phyloP scores from a whole-genome alignment of 1,139 yeast species.

The Diutina pseudorugosa region DNA sequence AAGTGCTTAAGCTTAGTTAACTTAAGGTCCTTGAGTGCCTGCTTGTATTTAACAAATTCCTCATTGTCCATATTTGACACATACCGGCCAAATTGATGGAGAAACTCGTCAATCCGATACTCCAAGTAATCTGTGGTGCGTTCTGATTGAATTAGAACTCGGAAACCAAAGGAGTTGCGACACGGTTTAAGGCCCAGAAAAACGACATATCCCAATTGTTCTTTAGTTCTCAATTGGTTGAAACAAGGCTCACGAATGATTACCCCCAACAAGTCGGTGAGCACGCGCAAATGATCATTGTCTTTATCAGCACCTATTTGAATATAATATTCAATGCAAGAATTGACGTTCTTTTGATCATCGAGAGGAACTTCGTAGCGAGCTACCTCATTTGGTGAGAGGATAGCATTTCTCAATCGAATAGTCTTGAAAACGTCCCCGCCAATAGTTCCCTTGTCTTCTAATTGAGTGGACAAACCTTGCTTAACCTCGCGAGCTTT shows the following conservation, averaged over 20 bases:
- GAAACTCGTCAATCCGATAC: conserved; percentile 61
- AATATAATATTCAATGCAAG: conserved; percentile 69
- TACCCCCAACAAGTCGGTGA: conserved; percentile 57
- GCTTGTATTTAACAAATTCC: conserved; percentile 49
- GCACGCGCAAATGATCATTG: conserved; percentile 22
- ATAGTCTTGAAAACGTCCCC: conserved; percentile 12
- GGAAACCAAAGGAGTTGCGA: conserved; percentile 64
- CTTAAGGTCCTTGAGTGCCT: conserved; percentile 52
- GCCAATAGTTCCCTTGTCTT: conserved; percentile 9
- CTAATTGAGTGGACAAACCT: conserved; percentile 10
- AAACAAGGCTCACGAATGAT: conserved; percentile 80
- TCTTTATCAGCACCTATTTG: conserved; percentile 45
- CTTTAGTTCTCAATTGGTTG: conserved; percentile 81
- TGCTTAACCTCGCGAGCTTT: conserved; percentile 31
- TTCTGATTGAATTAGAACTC: conserved; percentile 82
- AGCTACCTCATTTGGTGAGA: conserved; percentile 30
- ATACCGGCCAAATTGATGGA: conserved; percentile 23
- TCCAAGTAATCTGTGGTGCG: conserved; percentile 64
- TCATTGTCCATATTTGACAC: conserved; percentile 33
- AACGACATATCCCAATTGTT: conserved; percentile 85
- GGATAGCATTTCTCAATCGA: conserved; percentile 15
- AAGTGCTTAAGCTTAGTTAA: conserved; percentile 65
- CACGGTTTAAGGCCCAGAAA: conserved; percentile 62
- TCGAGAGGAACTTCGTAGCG: conserved; percentile 41
- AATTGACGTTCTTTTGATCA: conserved; percentile 68